Conservation (phyloP, 208 protist genomes). For the Crithidia acanthocephali region DNA sequence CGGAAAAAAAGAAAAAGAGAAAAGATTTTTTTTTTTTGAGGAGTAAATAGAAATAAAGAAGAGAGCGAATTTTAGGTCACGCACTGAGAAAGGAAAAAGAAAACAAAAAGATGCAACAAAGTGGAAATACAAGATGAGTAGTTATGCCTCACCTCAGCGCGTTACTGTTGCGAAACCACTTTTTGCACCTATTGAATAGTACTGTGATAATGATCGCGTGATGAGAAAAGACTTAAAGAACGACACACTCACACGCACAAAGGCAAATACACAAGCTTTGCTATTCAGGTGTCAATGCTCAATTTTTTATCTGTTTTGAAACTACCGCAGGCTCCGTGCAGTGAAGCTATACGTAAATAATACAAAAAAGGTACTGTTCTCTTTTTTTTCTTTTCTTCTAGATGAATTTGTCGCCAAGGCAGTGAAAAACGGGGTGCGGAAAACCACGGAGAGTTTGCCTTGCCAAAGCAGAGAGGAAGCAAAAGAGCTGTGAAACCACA, state of each 20-base stretch:
- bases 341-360: neutral
- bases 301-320: neutral
- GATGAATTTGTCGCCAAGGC: neutral
- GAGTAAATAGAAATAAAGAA: neutral
- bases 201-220: neutral
- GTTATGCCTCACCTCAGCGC: slow-evolving; percentile 3
- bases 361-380: too few species aligned
- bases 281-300: neutral
- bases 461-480: neutral
- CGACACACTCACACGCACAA: neutral
- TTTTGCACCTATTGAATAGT: neutral
- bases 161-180: neutral
- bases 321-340: neutral
- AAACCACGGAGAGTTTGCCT: neutral
- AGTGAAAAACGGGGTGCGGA: neutral
- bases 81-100: neutral
- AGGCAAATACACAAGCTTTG: neutral
- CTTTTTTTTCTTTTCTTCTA: too few species aligned
- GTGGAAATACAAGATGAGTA: neutral
- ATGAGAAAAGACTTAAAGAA: neutral
- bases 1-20: neutral
- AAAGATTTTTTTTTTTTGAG: neutral
- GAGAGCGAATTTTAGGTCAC: too few species aligned
- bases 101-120: neutral
- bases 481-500: neutral